A percentile compares a stretch with the other conserved stretches of the same genome.
These are phyloP conservation scores for Reutealis trisperma DNA, from an alignment of 345 rosid species.

Conservation along the genomic window DNA sequence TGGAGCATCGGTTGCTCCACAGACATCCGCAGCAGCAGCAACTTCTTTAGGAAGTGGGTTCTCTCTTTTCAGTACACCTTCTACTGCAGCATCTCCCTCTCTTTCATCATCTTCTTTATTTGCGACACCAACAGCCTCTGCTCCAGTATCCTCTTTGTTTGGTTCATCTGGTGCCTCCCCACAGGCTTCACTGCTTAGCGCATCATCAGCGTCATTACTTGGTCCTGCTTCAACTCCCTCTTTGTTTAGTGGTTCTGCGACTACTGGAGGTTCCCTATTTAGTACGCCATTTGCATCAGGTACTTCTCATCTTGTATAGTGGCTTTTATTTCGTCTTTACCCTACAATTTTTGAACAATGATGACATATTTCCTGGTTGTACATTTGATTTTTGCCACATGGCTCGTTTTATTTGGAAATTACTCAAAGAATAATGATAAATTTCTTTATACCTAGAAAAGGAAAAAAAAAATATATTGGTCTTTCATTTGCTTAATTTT, in stretches of 20 bases:
- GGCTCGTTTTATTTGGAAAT: background rate
- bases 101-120: constrained; percentile 56
- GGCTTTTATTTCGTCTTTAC: background rate
- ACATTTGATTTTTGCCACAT: background rate
- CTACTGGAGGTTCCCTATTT: constrained; percentile 58
- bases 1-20: constrained; percentile 45
- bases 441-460: background rate
- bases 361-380: background rate
- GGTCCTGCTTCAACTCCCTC: constrained; percentile 67
- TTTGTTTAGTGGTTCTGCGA: constrained; percentile 44
- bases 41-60: constrained; percentile 69
- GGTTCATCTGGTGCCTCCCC: constrained; percentile 22
- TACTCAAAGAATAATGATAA: background rate
- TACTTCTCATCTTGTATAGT: constrained; percentile 20
- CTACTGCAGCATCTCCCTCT: constrained; percentile 52
- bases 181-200: too few relatives aligned
- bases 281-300: constrained; percentile 69
- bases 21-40: constrained; percentile 48
- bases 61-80: constrained; percentile 66
- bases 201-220: constrained; percentile 15
- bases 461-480: background rate
- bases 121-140: constrained; percentile 64
- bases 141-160: constrained; percentile 57
- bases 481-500: background rate
- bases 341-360: background rate